These are phyloP conservation scores for Pythium biforme DNA, from an alignment of 352 stramenopile species.

Conservation along the genomic window DNA sequence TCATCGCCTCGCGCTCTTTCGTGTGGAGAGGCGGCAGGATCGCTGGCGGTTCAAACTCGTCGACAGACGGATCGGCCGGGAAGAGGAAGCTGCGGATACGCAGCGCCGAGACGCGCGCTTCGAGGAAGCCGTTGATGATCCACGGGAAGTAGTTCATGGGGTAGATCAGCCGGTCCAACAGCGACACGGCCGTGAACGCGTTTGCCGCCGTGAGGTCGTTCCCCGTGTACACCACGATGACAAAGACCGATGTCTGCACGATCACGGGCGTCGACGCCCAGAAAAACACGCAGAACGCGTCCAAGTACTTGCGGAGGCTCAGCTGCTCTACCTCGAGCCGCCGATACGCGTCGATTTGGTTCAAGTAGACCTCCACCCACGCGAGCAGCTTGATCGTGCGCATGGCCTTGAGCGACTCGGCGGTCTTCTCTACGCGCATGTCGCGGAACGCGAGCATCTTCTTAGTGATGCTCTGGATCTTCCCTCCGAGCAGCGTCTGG, in stretches of 20 bases:
- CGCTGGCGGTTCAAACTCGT: constrained; percentile 3
- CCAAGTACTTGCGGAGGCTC: constrained; percentile 81
- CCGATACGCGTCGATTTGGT: constrained; percentile 49
- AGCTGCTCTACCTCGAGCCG: constrained; percentile 70
- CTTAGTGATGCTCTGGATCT: constrained; percentile 72
- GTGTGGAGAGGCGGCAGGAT: constrained; percentile 1
- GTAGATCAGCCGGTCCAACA: constrained; percentile 88
- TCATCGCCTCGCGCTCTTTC: constrained; percentile 9
- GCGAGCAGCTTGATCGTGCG: constrained; percentile 77
- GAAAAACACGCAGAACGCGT: constrained; percentile 90
- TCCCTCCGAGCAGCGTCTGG: constrained; percentile 71
- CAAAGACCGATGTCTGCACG: constrained; percentile 84
- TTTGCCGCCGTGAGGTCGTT: constrained; percentile 76
- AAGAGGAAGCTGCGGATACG: constrained; percentile 81
- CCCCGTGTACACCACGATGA: constrained; percentile 63
- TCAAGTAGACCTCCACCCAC: constrained; percentile 51
- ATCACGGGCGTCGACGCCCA: constrained; percentile 88
- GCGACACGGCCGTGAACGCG: constrained; percentile 81
- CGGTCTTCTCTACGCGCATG: constrained; percentile 61
- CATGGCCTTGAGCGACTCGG: constrained; percentile 71
- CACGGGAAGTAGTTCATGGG: constrained; percentile 92
- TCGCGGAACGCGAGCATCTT: constrained; percentile 83
- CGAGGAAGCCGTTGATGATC: constrained; percentile 89
- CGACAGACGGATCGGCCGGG: not conserved
- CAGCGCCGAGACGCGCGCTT: constrained; percentile 78